These are phyloP conservation scores for Tuber borchii DNA, from an alignment of 495 filamentous ascomycete species.

Conservation along the genomic window DNA sequence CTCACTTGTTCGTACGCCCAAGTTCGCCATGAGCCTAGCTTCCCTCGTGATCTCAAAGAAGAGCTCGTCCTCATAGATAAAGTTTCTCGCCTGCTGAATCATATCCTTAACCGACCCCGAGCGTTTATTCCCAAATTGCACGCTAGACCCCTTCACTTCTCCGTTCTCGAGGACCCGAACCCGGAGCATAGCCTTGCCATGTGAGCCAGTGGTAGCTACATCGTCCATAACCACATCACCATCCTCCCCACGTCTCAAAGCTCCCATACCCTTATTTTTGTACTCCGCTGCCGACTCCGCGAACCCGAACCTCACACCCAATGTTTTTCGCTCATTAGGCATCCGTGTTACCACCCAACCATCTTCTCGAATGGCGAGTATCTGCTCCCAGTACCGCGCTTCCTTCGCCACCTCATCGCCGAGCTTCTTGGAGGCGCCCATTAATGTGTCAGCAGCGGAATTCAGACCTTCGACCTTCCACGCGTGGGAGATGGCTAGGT, in stretches of 20 bases:
- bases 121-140: constrained; percentile 36
- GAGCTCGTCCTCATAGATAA: constrained; percentile 85
- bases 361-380: constrained; percentile 68
- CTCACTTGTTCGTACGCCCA: constrained; percentile 57
- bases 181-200: constrained; percentile 53
- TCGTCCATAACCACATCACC: constrained; percentile 69
- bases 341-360: constrained; percentile 77
- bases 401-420: constrained; percentile 70
- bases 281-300: constrained; percentile 70
- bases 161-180: constrained; percentile 52
- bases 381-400: constrained; percentile 79
- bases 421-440: constrained; percentile 65
- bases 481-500: constrained; percentile 58
- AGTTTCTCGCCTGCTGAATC: constrained; percentile 77
- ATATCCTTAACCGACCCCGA: constrained; percentile 52
- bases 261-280: constrained; percentile 67
- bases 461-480: constrained; percentile 73
- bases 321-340: constrained; percentile 62
- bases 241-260: constrained; percentile 64
- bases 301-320: constrained; percentile 86
- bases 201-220: constrained; percentile 48
- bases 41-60: constrained; percentile 85
- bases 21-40: constrained; percentile 59
- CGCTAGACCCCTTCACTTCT: constrained; percentile 48
- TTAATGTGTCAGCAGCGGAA: constrained; percentile 63